Base-by-base conservation (phyloP, 2,329 filamentous ascomycete species). In the Stachybotrys elegans region DNA sequence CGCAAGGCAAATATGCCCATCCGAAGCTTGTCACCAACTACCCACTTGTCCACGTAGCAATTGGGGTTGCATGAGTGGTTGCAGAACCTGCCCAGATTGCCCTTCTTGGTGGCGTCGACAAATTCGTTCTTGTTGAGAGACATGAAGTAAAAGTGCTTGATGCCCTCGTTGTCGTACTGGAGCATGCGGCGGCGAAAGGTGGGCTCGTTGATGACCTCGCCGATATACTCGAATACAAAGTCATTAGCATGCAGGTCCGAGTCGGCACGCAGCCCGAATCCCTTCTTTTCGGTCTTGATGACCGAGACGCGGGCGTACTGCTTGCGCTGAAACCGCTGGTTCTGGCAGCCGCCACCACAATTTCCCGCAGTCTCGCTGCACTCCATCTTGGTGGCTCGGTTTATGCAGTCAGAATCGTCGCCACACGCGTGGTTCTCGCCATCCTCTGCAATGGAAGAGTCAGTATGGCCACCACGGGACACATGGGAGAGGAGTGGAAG, bases 61-160 rank as follows among this genome's bases (percentile, higher is more conserved):
- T 98, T 98, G 16, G 93, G 93, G 63, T 93, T 95, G 76, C 93
- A 98, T 8, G 93, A 97, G 65, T 98, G 93, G 60, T 98, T 98
- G 78, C 93, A 98, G 61, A 98, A 98, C 22, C 93, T 84, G 42
- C 91, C 93, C 6, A 98, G 78, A 55, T 97, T 97, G 41, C 93
- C 93, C 63, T 89, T 95, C 62, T 93, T 95, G 9, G 93, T 98
- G 19, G 93, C 93, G 68, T 98, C 93, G 47, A 98, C 90, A 60
- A 97, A 98, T 65, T 97, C 93, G 58, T 84, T 88, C 65, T 95
- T 95, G 60, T 83, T 95, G 49, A 98, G 82, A 22, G 93, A 97
- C 93, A 98, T 98, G 72, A 98, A 98, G 69, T 98, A 98, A 66
- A 98, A 98, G 68, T 98, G 93, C 66, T 94, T 95, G 75, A 98